Conservation (phyloP, 371 early-diverging fungal species). For the Actinomucor elegans region DNA sequence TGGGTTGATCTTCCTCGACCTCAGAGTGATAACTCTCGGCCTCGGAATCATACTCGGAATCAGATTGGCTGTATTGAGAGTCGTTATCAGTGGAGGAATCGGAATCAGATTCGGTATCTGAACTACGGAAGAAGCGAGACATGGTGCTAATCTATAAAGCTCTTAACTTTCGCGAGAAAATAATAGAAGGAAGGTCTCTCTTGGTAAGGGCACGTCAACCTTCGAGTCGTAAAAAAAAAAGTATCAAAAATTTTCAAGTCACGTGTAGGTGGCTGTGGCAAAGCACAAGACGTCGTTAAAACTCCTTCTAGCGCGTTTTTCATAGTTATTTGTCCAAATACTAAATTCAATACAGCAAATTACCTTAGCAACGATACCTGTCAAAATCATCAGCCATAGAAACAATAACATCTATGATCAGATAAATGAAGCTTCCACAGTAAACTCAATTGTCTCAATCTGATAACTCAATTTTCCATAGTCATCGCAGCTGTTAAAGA, state of each 20-base stretch:
- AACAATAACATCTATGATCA: too few relatives aligned
- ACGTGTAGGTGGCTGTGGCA: constrained; percentile 18
- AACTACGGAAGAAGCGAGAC: constrained; percentile 65
- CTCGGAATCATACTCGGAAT: constrained; percentile 51
- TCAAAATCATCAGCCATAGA: too few relatives aligned
- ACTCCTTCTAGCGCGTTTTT: too few relatives aligned
- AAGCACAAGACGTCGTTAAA: neutral
- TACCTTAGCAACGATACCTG: too few relatives aligned
- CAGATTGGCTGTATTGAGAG: constrained; percentile 59
- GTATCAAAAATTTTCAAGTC: constrained; percentile 16
- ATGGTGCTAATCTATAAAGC: constrained; percentile 17
- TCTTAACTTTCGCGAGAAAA: constrained; percentile 1
- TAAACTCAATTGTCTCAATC: too few relatives aligned
- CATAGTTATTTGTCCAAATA: too few relatives aligned
- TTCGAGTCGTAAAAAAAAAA: constrained; percentile 5
- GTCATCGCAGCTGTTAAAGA: too few relatives aligned
- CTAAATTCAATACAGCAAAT: too few relatives aligned
- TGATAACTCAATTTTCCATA: too few relatives aligned
- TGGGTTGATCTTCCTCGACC: constrained; percentile 34
- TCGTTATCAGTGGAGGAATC: constrained; percentile 57
- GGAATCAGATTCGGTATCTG: constrained; percentile 60
- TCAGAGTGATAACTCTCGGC: constrained; percentile 37
- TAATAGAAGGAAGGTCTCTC: constrained; percentile 4
- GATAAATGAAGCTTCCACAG: too few relatives aligned
- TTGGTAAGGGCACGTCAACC: constrained; percentile 5